Conservation (phyloP, 805 yeast genomes). For the Metschnikowia reukaufii region DNA sequence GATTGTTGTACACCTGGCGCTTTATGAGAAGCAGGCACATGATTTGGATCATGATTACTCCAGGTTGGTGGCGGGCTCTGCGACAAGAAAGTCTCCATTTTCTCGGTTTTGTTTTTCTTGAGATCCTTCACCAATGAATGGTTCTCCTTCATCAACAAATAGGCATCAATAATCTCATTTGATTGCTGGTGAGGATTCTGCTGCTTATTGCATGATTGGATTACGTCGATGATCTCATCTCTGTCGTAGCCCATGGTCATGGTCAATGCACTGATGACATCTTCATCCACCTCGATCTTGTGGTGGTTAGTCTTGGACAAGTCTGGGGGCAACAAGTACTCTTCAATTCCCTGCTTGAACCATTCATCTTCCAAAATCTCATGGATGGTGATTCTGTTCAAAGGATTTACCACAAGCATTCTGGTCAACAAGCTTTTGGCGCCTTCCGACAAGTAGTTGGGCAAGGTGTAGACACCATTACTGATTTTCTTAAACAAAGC, state of each 20-base stretch:
- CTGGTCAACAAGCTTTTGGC: constrained; percentile 79
- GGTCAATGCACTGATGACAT: constrained; percentile 69
- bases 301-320: constrained; percentile 34
- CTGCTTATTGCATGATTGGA: constrained; percentile 49
- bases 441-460: constrained; percentile 81
- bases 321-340: constrained; percentile 68
- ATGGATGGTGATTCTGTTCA: constrained; percentile 88
- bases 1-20: constrained; percentile 48
- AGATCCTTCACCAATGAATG: constrained; percentile 66
- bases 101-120: constrained; percentile 50
- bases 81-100: constrained; percentile 57
- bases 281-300: constrained; percentile 63
- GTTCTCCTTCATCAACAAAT: constrained; percentile 78
- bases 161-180: constrained; percentile 84
- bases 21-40: constrained; percentile 25
- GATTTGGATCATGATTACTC: constrained; percentile 21
- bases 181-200: constrained; percentile 33
- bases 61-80: constrained; percentile 60
- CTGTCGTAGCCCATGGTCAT: constrained; percentile 86
- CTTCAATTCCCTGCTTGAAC: constrained; percentile 81
- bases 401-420: constrained; percentile 93
- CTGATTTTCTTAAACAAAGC: constrained; percentile 89
- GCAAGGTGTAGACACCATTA: constrained; percentile 89
- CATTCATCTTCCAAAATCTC: constrained; percentile 93
- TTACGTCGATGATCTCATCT: constrained; percentile 77